A percentile compares a stretch with the other conserved stretches of the same genome.
phyloP scores from a whole-genome alignment of 2,329 filamentous ascomycete genomes.

The Pyrenophora teres region DNA sequence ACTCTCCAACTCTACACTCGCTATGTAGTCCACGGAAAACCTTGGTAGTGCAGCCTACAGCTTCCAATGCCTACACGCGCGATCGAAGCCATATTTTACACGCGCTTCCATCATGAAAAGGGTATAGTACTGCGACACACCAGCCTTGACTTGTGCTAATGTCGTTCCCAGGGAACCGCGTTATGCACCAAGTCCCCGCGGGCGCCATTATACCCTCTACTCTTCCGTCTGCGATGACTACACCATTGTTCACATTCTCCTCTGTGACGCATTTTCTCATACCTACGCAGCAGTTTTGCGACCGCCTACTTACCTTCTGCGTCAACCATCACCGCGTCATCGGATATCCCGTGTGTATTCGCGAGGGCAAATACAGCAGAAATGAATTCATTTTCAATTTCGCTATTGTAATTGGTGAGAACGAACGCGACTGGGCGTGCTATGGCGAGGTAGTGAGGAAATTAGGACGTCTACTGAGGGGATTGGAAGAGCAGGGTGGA shows the following conservation, averaged over 20 bases:
- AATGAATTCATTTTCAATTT: conserved; percentile 99
- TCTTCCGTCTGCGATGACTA: conserved; percentile 53
- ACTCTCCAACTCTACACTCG: conserved; percentile 11
- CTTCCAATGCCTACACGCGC: conserved; percentile 43
- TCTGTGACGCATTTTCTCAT: conserved; percentile 92
- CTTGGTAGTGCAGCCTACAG: neutral
- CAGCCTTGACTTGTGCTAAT: conserved; percentile 3
- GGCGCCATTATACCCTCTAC: conserved; percentile 57
- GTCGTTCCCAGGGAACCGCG: conserved; percentile 59
- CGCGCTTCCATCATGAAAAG: conserved; percentile 65
- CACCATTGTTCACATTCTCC: conserved; percentile 80
- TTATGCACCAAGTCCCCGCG: conserved; percentile 67
- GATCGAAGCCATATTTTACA: conserved; percentile 70
- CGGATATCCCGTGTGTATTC: conserved; percentile 85
- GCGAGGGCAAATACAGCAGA: conserved; percentile 76
- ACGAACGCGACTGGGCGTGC: conserved; percentile 69
- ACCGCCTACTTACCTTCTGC: conserved; percentile 79
- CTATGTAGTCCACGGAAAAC: conserved; percentile 23
- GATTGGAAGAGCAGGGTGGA: conserved; percentile 87
- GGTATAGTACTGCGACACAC: conserved; percentile 24
- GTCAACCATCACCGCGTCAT: conserved; percentile 80
- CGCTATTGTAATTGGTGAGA: conserved; percentile 76
- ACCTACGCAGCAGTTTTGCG: conserved; percentile 92
- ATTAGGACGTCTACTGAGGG: conserved; percentile 81
- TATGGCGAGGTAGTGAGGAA: conserved; percentile 87